Base-by-base conservation (phyloP, 2,329 filamentous ascomycete species). In the Clonostachys rhizophaga region DNA sequence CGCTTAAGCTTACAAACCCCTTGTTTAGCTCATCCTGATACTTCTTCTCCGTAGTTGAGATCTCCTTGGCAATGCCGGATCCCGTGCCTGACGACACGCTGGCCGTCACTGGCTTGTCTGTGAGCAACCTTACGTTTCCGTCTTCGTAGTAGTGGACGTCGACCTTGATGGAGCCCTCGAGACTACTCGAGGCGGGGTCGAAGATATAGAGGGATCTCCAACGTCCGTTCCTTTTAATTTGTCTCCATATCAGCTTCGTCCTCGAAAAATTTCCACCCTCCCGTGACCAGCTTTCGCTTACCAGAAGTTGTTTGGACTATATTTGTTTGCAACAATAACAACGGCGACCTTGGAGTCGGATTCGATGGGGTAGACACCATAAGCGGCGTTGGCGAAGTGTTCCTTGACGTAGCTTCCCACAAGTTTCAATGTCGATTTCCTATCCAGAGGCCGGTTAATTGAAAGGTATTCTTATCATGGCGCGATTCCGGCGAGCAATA, bases 141-240 rank as follows among this genome's bases (percentile, higher is more conserved):
- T 99, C 95, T 71, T 99, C 94, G 73, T 99, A 99, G 78, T 99
- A 99, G 76, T 99, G 94, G 45, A 99, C 92, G 57, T 97, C 91
- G 46, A 96, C 89, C 66, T 92, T 90, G 68, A 97, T 84, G 49
- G 78, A 83, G 58, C 94, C 94, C 36, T 84, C 83, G 40, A 97
- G 72, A 43, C 75, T 75, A 53, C 76, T 76, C 2, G 80, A 79
- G n/a, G 83, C 72, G 5, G 91, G 84, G 52, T 85, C 78, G 67
- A 87, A 87, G 58, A 87, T 79, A 73, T 97, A 97, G 46, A 87
- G 78, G 43, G 89, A 91, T 60, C 94, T 88, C 89, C 94, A 99
- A 52, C 94, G 90, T 52, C 94, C 94, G 70, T 96, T 97, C 89
- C 87, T 91, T 54, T 17, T 34, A 34, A 5, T 18, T n/a, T 30